These are phyloP conservation scores for Aristolochia californica DNA, from an alignment of 164 flowering plant genomes.

Conservation along the genomic window DNA sequence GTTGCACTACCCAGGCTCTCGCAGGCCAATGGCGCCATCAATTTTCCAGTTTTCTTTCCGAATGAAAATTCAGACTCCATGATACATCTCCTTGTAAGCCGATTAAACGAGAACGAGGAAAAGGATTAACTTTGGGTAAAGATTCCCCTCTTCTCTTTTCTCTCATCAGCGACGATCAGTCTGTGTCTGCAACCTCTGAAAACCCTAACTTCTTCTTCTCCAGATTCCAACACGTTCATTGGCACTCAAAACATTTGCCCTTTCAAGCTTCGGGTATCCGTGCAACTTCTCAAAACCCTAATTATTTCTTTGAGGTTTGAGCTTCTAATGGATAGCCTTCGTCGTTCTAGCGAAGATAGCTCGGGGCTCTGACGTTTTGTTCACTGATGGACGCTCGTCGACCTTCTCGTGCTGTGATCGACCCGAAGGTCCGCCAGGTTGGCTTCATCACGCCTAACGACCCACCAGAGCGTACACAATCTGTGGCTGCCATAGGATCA, in stretches of 20 bases:
- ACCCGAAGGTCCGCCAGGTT: slow-evolving; percentile 75
- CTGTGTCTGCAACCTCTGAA: not conserved
- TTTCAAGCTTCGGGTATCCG: not conserved
- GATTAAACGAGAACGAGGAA: too few relatives aligned
- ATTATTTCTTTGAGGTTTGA: too few relatives aligned
- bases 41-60: too few relatives aligned
- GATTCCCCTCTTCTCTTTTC: not conserved
- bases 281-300: too few relatives aligned
- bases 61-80: too few relatives aligned
- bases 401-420: slow-evolving; percentile 34
- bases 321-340: not conserved
- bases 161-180: not conserved
- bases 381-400: slow-evolving; percentile 50
- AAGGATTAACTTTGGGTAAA: too few relatives aligned
- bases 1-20: too few relatives aligned
- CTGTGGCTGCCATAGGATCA: slow-evolving; percentile 27
- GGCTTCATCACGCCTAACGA: slow-evolving; percentile 58
- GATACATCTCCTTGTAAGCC: too few relatives aligned
- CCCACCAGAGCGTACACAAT: slow-evolving; percentile 30
- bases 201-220: not conserved
- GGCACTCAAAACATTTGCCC: not conserved
- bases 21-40: too few relatives aligned
- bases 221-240: too few relatives aligned
- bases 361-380: not conserved
- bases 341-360: not conserved